These are phyloP conservation scores for Xylariaceae sp. DNA, from an alignment of 2,329 filamentous ascomycete genomes.

Conservation along the genomic window DNA sequence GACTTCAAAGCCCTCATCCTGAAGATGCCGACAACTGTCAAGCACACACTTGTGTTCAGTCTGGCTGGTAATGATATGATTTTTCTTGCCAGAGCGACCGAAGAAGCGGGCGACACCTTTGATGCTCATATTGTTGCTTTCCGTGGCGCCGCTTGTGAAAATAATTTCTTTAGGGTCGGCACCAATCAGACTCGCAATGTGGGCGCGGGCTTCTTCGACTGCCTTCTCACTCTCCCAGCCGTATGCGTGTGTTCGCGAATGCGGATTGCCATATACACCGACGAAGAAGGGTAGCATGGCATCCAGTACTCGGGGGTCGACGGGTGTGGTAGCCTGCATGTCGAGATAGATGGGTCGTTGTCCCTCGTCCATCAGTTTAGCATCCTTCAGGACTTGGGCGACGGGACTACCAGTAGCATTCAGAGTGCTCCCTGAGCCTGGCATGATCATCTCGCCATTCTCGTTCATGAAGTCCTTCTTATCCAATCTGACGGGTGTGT, in stretches of 20 bases:
- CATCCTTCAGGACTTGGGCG: slow-evolving; percentile 83
- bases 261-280: slow-evolving; percentile 91
- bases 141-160: slow-evolving; percentile 95
- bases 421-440: slow-evolving; percentile 50
- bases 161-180: slow-evolving; percentile 98
- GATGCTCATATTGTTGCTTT: slow-evolving; percentile 99
- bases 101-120: slow-evolving; percentile 97
- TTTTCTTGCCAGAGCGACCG: slow-evolving; percentile 89
- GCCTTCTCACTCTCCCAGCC: slow-evolving; percentile 98
- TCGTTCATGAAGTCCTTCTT: slow-evolving; percentile 70
- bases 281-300: slow-evolving; percentile 95
- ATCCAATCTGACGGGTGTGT: slow-evolving; percentile 79
- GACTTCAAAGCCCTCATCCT: slow-evolving; percentile 92
- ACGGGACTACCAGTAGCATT: slow-evolving; percentile 75
- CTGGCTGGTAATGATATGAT: slow-evolving; percentile 94
- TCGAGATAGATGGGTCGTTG: slow-evolving; percentile 94
- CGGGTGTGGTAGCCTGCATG: slow-evolving; percentile 94
- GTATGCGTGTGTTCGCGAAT: slow-evolving; percentile 95
- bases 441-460: slow-evolving; percentile 42
- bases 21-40: slow-evolving; percentile 92
- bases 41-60: slow-evolving; percentile 99
- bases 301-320: slow-evolving; percentile 90
- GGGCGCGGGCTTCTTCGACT: slow-evolving; percentile 76
- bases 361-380: slow-evolving; percentile 87
- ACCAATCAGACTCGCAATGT: slow-evolving; percentile 82